phyloP scores from a whole-genome alignment of 1,139 yeast genomes.

The Saccharomyces hybrid region DNA sequence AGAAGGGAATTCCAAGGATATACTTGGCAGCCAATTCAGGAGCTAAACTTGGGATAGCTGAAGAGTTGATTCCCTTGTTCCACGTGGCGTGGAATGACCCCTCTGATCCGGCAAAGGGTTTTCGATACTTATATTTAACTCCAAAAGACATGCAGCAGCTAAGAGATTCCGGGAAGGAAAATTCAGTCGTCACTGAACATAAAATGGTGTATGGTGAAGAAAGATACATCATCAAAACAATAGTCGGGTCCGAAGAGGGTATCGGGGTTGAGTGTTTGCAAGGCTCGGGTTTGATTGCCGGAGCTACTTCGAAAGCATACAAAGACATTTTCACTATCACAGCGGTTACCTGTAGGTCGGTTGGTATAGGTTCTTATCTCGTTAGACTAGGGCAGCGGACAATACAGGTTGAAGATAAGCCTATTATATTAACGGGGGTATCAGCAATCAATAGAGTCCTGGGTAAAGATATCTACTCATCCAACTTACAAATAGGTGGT shows the following conservation, averaged over 20 bases:
- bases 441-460: slow-evolving; percentile 94
- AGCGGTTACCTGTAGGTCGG: slow-evolving; percentile 95
- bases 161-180: slow-evolving; percentile 50
- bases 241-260: slow-evolving; percentile 92
- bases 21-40: slow-evolving; percentile 97
- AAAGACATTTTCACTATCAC: slow-evolving; percentile 95
- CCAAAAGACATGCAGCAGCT: slow-evolving; percentile 60
- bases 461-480: slow-evolving; percentile 94
- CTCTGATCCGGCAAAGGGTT: slow-evolving; percentile 72
- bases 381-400: slow-evolving; percentile 98
- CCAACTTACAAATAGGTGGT: slow-evolving; percentile 96
- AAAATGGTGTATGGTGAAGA: slow-evolving; percentile 50
- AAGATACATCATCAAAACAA: slow-evolving; percentile 71
- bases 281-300: slow-evolving; percentile 98
- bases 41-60: slow-evolving; percentile 97
- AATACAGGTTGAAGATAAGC: slow-evolving; percentile 97
- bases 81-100: slow-evolving; percentile 90
- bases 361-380: slow-evolving; percentile 98
- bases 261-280: slow-evolving; percentile 96
- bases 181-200: slow-evolving; percentile 60
- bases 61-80: slow-evolving; percentile 81
- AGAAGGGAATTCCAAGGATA: slow-evolving; percentile 86
- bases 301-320: slow-evolving; percentile 96
- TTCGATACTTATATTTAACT: slow-evolving; percentile 76
- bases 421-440: slow-evolving; percentile 96